Percentiles rank a stretch among this genome's conserved stretches.
Evolutionary conservation across 1,139 yeast genomes (phyloP).

Genomic region (Blastobotrys capitulatus): DNA sequence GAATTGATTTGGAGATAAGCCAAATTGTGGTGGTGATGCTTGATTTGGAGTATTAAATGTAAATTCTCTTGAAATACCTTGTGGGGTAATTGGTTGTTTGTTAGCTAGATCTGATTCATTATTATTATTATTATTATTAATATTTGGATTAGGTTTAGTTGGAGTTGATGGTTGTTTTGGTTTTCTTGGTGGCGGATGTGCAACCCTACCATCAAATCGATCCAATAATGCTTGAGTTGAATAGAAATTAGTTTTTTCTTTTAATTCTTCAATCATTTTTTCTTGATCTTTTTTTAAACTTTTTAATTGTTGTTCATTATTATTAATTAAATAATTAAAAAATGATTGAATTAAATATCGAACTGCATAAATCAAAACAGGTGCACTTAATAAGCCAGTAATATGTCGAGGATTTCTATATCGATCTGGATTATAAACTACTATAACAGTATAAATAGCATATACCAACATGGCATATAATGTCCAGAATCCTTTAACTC

Average conservation of each 20-base stretch:
- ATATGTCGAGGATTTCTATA: conserved; percentile 12
- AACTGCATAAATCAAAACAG: conserved; percentile 21
- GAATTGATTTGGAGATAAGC: background rate
- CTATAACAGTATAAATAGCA: conserved; percentile 20
- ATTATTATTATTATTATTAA: background rate
- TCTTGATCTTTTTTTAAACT: conserved; percentile 48
- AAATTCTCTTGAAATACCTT: conserved; percentile 4
- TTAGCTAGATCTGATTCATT: no score
- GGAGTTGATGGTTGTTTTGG: background rate
- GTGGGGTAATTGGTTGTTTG: background rate
- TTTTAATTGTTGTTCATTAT: conserved; percentile 33
- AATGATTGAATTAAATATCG: conserved; percentile 20
- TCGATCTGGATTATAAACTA: conserved; percentile 12
- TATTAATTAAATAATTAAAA: conserved; percentile 20
- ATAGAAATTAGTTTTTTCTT: conserved; percentile 71
- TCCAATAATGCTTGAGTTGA: conserved; percentile 67
- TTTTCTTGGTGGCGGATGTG: conserved; percentile 4
- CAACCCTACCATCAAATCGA: conserved; percentile 41
- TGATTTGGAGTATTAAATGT: conserved; percentile 3
- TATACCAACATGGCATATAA: conserved; percentile 28
- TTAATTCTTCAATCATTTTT: conserved; percentile 65
- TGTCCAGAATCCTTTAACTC: conserved; percentile 28
- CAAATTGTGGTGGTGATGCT: background rate
- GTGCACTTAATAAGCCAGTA: conserved; percentile 17
- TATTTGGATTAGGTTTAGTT: background rate